Percentiles rank a stretch among this genome's conserved stretches.
Evolutionary conservation across 345 rosid genomes (phyloP).

Genomic region (Eutrema yunnanense): DNA sequence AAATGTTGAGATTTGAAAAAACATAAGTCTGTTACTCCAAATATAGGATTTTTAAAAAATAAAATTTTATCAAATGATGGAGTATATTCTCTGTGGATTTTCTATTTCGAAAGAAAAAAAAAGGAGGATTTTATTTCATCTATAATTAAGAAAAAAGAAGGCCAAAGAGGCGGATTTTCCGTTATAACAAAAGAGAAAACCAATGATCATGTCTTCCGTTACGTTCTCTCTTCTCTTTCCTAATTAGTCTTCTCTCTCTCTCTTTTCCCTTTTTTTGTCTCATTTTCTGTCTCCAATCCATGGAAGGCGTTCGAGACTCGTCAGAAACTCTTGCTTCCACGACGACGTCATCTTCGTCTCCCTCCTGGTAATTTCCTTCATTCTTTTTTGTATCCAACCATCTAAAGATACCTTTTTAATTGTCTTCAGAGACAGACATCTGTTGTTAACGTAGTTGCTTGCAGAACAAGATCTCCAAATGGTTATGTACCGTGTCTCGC

Average conservation of each 20-base stretch:
- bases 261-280: background rate
- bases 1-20: background rate
- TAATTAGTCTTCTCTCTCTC: conserved; percentile 9
- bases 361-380: conserved; percentile 17
- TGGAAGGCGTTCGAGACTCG: conserved; percentile 30
- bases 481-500: background rate
- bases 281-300: conserved; percentile 17
- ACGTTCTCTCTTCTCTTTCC: conserved; percentile 16
- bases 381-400: too few relatives aligned
- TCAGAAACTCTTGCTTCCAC: conserved; percentile 24
- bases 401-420: background rate
- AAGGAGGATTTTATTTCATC: background rate
- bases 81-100: conserved; percentile 18
- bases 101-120: background rate
- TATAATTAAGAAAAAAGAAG: conserved; percentile 12
- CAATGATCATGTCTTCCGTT: conserved; percentile 18
- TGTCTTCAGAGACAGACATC: background rate
- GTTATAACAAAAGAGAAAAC: conserved; percentile 17
- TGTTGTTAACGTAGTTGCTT: background rate
- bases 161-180: conserved; percentile 7
- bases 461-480: background rate
- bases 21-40: conserved; percentile 7
- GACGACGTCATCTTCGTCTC: conserved; percentile 23
- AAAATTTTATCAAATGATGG: background rate
- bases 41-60: background rate